Conservation (phyloP, 768 basidiomycete species). For the Tremella fuciformis region DNA sequence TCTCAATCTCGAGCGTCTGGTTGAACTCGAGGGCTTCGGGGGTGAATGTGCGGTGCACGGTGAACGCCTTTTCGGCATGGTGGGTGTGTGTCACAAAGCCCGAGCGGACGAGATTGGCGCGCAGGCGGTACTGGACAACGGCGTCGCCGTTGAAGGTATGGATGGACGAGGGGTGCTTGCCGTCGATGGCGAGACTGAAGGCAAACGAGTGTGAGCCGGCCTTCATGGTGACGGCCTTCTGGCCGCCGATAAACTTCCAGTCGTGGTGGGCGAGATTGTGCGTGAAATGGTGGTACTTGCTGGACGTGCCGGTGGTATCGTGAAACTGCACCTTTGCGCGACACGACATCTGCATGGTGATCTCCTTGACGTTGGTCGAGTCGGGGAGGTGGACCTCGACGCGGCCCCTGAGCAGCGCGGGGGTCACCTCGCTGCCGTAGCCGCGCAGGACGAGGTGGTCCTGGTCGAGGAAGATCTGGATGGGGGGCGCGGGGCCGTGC, state of each 20-base stretch:
- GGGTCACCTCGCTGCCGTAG: constrained; percentile 75
- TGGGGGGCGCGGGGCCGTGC: constrained; percentile 19
- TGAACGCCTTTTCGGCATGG: constrained; percentile 62
- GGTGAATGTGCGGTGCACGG: constrained; percentile 69
- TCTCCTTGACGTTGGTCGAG: constrained; percentile 73
- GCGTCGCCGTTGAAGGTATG: constrained; percentile 59
- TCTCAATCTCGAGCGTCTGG: constrained; percentile 84
- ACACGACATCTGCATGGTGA: constrained; percentile 78
- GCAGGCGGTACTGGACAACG: constrained; percentile 79
- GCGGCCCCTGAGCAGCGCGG: constrained; percentile 73
- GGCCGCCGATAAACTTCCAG: constrained; percentile 88
- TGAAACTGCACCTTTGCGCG: constrained; percentile 69
- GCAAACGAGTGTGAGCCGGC: constrained; percentile 93
- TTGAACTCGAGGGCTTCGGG: constrained; percentile 89
- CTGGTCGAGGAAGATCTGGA: constrained; percentile 74
- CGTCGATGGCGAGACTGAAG: constrained; percentile 81
- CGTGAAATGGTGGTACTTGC: constrained; percentile 51
- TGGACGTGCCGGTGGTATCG: constrained; percentile 34
- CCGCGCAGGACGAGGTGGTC: constrained; percentile 72
- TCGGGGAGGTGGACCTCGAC: constrained; percentile 76
- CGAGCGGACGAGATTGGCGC: constrained; percentile 74
- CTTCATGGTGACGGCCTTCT: constrained; percentile 83
- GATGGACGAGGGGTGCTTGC: constrained; percentile 76
- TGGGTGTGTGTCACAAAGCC: constrained; percentile 70
- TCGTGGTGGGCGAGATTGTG: constrained; percentile 72